Conservation (phyloP, 202 grass and related monocot species). For the Carex arenaria region DNA sequence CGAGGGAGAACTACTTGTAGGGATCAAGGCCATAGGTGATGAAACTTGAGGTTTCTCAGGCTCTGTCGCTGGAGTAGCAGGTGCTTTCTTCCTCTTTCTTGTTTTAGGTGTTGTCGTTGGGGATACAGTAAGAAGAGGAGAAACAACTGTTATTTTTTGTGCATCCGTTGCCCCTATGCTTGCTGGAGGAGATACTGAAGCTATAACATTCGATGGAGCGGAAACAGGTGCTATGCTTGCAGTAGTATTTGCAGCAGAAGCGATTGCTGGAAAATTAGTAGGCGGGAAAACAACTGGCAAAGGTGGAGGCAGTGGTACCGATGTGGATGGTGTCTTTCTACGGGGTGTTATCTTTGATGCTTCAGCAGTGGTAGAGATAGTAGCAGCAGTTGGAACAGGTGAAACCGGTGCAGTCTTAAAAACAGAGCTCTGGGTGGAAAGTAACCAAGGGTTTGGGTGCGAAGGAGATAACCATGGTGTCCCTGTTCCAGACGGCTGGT, state of each 20-base stretch:
- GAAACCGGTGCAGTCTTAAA: conserved; percentile 16
- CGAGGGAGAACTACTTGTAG: conserved; percentile 37
- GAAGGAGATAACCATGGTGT: conserved; percentile 61
- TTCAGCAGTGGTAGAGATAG: conserved; percentile 45
- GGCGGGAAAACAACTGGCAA: conserved; percentile 38
- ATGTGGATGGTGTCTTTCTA: conserved; percentile 29
- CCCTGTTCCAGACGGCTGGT: conserved; percentile 36
- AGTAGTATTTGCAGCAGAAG: not conserved
- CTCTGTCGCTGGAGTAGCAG: conserved; percentile 44
- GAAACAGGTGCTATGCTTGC: conserved; percentile 18
- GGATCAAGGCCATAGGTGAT: conserved; percentile 38
- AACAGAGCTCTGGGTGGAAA: conserved; percentile 9
- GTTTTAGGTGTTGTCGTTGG: conserved; percentile 45
- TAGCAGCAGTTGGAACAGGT: conserved; percentile 7
- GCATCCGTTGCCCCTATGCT: conserved; percentile 29
- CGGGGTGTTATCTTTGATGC: conserved; percentile 46
- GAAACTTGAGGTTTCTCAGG: conserved; percentile 28
- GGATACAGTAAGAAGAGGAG: conserved; percentile 41
- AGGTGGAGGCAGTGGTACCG: conserved; percentile 22
- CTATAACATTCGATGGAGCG: conserved; percentile 25
- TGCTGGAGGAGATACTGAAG: not conserved
- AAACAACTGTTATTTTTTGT: conserved; percentile 47
- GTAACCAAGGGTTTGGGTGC: conserved; percentile 49
- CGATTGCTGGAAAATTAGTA: conserved; percentile 23
- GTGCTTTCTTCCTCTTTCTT: conserved; percentile 94